Evolutionary conservation across 2,329 filamentous ascomycete species (phyloP), one percentile per base, ranked within the genome.

Genomic region (Aotearoamyces nothofagi): DNA sequence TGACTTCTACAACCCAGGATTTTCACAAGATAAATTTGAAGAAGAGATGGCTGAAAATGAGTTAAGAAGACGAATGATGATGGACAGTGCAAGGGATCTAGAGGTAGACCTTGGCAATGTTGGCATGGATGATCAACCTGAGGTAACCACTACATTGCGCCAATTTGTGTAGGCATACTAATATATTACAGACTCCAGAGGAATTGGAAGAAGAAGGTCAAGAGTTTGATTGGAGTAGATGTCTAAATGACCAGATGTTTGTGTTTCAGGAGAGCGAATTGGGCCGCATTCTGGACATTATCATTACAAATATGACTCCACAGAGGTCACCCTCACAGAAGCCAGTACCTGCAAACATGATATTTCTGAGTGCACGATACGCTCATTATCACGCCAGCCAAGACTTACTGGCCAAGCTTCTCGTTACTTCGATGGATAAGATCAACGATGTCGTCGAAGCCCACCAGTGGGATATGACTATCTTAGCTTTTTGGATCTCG

Each of bases 391-490:
- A 98, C 53, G 79, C 87, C 26, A 92, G 81, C 44, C 67, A 69
- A 3, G 86, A 94, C 37, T 63, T 98, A 7, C 60, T 98, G 7
- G 76, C 72, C 11, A 78, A 78, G 24, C 67, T 96, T 15, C 68
- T 98, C 10, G 65, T 80, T 15, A 77, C 78, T 19, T 83, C 90
- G 20, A 92, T 92, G 68, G 83, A 92, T 46, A 90, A 87, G 54
- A 96, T 98, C 44, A 96, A 96, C 48, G 78, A 84, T 34, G 83
- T 94, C 16, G 84, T 98, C n/a, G 90, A 96, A 53, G 70, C 70
- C 36, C 76, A 87, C 47, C 90, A 98, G 49, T 96, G 90, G 90
- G 90, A 98, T 49, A 98, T 98, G 90, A 98, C 90, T 0, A 93
- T 98, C 40, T 61, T 98, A 20, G 90, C 90, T 3, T 98, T 98